Evolutionary conservation across 768 basidiomycete genomes (phyloP).

Genomic region (Coprinellus aureogranulatus): DNA sequence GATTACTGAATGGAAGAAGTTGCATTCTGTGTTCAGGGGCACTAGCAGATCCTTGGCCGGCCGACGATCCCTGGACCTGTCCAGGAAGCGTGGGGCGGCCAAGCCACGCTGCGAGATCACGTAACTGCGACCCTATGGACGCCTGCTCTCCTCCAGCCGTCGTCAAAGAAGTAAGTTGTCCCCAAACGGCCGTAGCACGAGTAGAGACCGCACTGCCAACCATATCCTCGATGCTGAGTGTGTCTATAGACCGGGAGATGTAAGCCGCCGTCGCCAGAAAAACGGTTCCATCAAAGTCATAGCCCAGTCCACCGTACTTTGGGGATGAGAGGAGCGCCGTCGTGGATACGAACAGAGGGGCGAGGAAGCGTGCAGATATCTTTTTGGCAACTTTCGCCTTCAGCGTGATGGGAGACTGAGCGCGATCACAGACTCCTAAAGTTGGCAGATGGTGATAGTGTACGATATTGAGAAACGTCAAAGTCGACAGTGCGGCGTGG

Average conservation of each 20-base stretch:
- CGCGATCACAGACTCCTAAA: slow-evolving; percentile 39
- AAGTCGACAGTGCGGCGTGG: slow-evolving; percentile 14
- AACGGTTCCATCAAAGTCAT: slow-evolving; percentile 56
- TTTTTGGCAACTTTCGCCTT: slow-evolving; percentile 23
- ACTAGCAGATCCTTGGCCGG: background rate
- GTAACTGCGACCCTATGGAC: slow-evolving; percentile 20
- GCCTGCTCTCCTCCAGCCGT: background rate
- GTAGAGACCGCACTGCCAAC: slow-evolving; percentile 15
- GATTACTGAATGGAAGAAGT: slow-evolving; percentile 41
- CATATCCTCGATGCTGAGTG: slow-evolving; percentile 26
- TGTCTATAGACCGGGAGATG: slow-evolving; percentile 25
- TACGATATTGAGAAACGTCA: slow-evolving; percentile 20
- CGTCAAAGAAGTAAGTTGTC: slow-evolving; percentile 1
- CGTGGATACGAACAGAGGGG: slow-evolving; percentile 32
- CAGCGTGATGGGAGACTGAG: slow-evolving; percentile 29
- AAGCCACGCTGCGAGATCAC: slow-evolving; percentile 4
- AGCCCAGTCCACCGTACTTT: slow-evolving; percentile 9
- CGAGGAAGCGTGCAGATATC: slow-evolving; percentile 41
- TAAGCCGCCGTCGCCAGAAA: slow-evolving; percentile 43
- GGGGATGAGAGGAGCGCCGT: slow-evolving; percentile 18
- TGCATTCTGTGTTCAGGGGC: slow-evolving; percentile 4
- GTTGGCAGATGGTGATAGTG: slow-evolving; percentile 33
- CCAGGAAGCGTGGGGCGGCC: background rate
- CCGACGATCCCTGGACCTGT: background rate
- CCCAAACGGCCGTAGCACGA: slow-evolving; percentile 23